phyloP scores from a whole-genome alignment of 345 rosid genomes.

The Raphanus raphanistrum region DNA sequence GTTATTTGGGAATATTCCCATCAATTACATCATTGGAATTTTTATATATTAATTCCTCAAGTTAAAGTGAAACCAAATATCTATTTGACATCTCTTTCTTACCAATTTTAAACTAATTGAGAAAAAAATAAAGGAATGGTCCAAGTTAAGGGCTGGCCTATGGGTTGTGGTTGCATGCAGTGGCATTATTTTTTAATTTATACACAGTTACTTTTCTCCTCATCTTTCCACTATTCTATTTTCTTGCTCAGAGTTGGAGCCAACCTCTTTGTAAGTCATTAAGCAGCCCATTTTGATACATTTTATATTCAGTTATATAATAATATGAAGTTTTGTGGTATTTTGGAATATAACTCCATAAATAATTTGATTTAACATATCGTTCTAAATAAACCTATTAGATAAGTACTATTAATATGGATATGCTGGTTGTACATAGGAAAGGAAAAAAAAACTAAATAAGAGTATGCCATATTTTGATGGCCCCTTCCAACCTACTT shows the following conservation, averaged over 20 bases:
- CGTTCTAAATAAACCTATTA: neutral
- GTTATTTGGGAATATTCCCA: slow-evolving; percentile 32
- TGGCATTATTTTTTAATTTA: slow-evolving; percentile 14
- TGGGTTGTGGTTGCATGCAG: slow-evolving; percentile 26
- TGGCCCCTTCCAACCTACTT: slow-evolving; percentile 37
- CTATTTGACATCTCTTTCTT: slow-evolving; percentile 20
- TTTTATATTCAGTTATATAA: neutral
- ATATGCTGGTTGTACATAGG: neutral
- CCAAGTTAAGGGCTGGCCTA: slow-evolving; percentile 34
- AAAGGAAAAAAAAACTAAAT: neutral
- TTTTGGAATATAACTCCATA: slow-evolving; percentile 5
- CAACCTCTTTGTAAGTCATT: slow-evolving; percentile 20
- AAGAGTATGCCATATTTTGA: slow-evolving; percentile 24
- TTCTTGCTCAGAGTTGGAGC: slow-evolving; percentile 28
- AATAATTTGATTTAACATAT: neutral
- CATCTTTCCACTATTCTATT: slow-evolving; percentile 28
- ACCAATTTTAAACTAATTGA: slow-evolving; percentile 5
- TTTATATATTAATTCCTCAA: slow-evolving; percentile 6
- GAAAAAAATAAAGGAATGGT: slow-evolving; percentile 10
- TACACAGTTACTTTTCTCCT: slow-evolving; percentile 34
- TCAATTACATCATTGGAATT: slow-evolving; percentile 28
- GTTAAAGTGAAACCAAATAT: neutral
- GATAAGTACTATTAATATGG: neutral
- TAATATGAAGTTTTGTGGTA: neutral
- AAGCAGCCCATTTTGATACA: slow-evolving; percentile 19